Conservation (phyloP, 495 filamentous ascomycete species). For the Tuber magnatum region DNA sequence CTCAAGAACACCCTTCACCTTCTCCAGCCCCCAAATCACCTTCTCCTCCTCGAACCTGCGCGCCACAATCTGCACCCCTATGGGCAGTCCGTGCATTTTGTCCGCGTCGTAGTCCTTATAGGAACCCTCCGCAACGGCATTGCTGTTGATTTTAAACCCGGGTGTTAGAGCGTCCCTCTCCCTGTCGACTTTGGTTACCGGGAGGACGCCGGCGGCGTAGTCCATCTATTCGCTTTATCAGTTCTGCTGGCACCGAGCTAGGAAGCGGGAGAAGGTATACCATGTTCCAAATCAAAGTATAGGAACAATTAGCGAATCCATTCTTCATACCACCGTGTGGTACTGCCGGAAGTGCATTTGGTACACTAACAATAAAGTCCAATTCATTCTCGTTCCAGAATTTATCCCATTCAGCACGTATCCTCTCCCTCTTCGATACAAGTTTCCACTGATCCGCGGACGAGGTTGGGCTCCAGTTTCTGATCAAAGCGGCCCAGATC, state of each 20-base stretch:
- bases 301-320: conserved; percentile 81
- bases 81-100: conserved; percentile 81
- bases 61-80: conserved; percentile 74
- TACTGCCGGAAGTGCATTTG: conserved; percentile 83
- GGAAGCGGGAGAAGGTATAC: conserved; percentile 42
- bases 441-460: conserved; percentile 75
- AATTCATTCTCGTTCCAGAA: conserved; percentile 69
- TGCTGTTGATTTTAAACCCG: conserved; percentile 57
- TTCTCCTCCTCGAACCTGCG: conserved; percentile 90
- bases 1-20: conserved; percentile 40
- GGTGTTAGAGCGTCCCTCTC: conserved; percentile 57
- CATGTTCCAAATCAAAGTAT: conserved; percentile 92
- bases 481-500: conserved; percentile 70
- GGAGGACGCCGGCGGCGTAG: conserved; percentile 77
- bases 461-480: conserved; percentile 61
- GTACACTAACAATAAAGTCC: conserved; percentile 77
- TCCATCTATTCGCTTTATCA: conserved; percentile 54
- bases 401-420: conserved; percentile 66
- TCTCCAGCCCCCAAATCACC: conserved; percentile 52
- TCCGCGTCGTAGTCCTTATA: conserved; percentile 81
- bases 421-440: conserved; percentile 66
- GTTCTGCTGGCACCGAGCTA: neutral
- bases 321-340: conserved; percentile 81
- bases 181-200: conserved; percentile 76
- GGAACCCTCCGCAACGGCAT: conserved; percentile 71